Evolutionary conservation across 495 filamentous ascomycete genomes (phyloP), one percentile per base, ranked within the genome.

Genomic region (Rostrohypoxylon terebratum): DNA sequence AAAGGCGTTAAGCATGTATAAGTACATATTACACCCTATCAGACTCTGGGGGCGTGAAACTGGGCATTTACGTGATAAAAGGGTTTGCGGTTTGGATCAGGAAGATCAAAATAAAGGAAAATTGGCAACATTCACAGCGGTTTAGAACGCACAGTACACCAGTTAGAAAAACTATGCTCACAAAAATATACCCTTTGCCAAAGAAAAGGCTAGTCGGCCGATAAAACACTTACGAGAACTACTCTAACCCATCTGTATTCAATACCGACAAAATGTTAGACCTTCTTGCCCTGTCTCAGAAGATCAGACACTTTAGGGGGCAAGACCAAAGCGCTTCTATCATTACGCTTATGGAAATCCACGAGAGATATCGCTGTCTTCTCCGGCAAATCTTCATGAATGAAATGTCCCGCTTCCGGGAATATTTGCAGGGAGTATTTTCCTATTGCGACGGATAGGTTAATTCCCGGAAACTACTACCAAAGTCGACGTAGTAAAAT

Each of bases 341-440:
- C 94, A 78, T 98, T 98, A 31, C 96, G 83, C 72, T 89, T 90
- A 75, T 94, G 93, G 73, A 99, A 98, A 77, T 98, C 96, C 2
- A 91, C 94, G 59, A 98, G 79, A 25, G 90, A 86, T 71, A 88
- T 87, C 4, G 96, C 96, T 28, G 91, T 94, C 83, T 93, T 96
- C 68, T 91, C 90, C 1, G 96, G 94, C 61, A 93, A 86, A 79
- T 99, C 96, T 79, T 99, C 96, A 67, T 98, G 96, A 54, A 99
- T 87, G 73, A 98, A 99, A 79, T 98, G 96, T 0, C 96, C 96
- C 5, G 94, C 94, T 79, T 97, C 93, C 0, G 96, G 96, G 67
- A 98, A 90, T 16, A 99, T 94, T 59, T 97, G 91, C 16, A 99
- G 84, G 63, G 97, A 94, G 77, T 98, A 99, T 84, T 98, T 98